A percentile compares a stretch with the other conserved stretches of the same genome.
Conservation (phyloP, 139 green algal genomes). For the Spirogloea muscicola region DNA sequence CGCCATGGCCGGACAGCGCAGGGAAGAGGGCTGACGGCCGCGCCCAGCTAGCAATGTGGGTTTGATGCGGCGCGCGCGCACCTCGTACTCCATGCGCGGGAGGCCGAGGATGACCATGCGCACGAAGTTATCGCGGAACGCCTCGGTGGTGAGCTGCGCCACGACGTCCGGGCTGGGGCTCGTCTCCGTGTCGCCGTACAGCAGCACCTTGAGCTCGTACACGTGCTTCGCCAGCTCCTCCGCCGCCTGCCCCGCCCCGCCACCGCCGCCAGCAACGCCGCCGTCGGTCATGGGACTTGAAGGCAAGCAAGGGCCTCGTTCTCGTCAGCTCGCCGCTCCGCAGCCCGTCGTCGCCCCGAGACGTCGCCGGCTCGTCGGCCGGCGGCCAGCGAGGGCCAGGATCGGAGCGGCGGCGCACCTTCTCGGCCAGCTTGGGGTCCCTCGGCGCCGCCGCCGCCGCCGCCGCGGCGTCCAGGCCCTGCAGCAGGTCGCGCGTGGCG, state of each 20-base stretch:
- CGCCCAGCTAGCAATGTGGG: background rate
- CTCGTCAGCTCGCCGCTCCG: no score
- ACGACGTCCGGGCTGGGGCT: background rate
- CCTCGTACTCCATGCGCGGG: background rate
- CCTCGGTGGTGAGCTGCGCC: background rate
- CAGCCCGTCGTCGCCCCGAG: no score
- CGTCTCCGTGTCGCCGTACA: constrained; percentile 17
- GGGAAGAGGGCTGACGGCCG: background rate
- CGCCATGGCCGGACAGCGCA: background rate
- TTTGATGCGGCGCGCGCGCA: background rate
- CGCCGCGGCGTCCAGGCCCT: no score
- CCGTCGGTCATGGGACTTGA: no score
- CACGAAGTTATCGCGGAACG: constrained; percentile 7
- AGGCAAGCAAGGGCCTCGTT: no score
- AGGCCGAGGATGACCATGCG: background rate
- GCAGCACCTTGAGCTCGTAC: constrained; percentile 2
- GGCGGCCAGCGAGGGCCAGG: no score
- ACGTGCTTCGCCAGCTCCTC: constrained; percentile 6
- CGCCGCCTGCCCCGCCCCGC: constrained; percentile 1
- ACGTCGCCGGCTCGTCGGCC: no score
- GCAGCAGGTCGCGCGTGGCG: no score
- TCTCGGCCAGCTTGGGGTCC: no score
- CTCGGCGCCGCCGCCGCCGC: no score
- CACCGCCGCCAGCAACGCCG: no score
- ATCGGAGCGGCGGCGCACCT: no score